Conservation (phyloP, 805 yeast species). For the Candida xyloterini region DNA sequence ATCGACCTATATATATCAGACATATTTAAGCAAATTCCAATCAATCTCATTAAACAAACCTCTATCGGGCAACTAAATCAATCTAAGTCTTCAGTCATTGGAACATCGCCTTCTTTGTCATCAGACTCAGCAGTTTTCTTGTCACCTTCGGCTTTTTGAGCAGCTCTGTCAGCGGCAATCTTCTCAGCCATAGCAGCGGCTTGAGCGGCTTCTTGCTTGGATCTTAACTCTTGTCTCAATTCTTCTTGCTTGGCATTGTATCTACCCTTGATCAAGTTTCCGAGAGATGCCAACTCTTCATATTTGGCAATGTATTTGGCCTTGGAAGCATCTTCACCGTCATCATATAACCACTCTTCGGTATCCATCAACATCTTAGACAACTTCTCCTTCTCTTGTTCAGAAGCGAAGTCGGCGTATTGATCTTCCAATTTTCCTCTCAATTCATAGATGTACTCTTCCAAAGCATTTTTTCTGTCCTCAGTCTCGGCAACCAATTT, state of each 20-base stretch:
- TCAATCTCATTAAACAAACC: constrained; percentile 1
- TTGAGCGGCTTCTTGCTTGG: constrained; percentile 84
- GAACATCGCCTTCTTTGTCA: constrained; percentile 36
- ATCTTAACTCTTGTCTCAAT: constrained; percentile 82
- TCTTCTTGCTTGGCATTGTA: constrained; percentile 93
- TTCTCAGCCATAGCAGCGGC: constrained; percentile 81
- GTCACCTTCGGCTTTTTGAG: constrained; percentile 34
- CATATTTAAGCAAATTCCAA: constrained; percentile 5
- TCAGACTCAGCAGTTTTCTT: constrained; percentile 10
- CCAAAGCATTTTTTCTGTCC: constrained; percentile 96
- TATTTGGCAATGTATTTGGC: constrained; percentile 96
- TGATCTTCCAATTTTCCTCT: constrained; percentile 95
- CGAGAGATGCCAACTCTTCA: constrained; percentile 93
- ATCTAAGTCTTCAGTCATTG: constrained; percentile 31
- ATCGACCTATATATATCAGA: constrained; percentile 9
- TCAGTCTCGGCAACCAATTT: constrained; percentile 98
- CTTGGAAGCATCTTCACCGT: constrained; percentile 93
- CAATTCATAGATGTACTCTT: constrained; percentile 96
- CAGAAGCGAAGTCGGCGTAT: constrained; percentile 84
- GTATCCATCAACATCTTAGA: constrained; percentile 71
- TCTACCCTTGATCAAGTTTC: constrained; percentile 94
- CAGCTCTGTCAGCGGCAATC: constrained; percentile 75
- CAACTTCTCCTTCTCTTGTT: constrained; percentile 82
- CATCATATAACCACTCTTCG: constrained; percentile 98
- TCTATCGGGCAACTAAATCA: constrained; percentile 6